A percentile compares a stretch with the other conserved stretches of the same genome.
These are phyloP conservation scores for Rhypophila decipiens DNA, from an alignment of 495 filamentous ascomycete species.

Conservation along the genomic window DNA sequence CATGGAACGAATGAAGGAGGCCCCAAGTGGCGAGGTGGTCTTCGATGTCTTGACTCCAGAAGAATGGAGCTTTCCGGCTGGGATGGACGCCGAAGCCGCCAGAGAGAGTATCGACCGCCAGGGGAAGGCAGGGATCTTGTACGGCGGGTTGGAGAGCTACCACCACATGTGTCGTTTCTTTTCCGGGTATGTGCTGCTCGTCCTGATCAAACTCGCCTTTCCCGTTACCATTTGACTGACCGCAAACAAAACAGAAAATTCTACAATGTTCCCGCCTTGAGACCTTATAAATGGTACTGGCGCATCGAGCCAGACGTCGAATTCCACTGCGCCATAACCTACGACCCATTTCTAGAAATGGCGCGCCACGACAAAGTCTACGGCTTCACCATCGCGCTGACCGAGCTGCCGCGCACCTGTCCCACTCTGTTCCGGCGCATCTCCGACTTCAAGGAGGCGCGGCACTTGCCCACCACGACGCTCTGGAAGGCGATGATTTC, in stretches of 20 bases:
- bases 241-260: constrained; percentile 64
- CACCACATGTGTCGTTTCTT: constrained; percentile 98
- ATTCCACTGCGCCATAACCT: constrained; percentile 47
- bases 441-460: constrained; percentile 35
- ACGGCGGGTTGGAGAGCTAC: constrained; percentile 98
- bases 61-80: constrained; percentile 91
- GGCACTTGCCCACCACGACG: constrained; percentile 22
- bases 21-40: constrained; percentile 75
- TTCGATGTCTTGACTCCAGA: constrained; percentile 65
- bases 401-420: constrained; percentile 44
- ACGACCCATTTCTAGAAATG: constrained; percentile 52
- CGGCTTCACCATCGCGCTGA: constrained; percentile 46
- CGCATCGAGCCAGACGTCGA: constrained; percentile 47
- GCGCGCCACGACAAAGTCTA: constrained; percentile 44
- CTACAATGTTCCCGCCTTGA: constrained; percentile 35
- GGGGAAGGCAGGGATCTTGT: constrained; percentile 85
- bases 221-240: too few species aligned
- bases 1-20: constrained; percentile 71
- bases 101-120: constrained; percentile 80
- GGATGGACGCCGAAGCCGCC: constrained; percentile 75
- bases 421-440: constrained; percentile 42
- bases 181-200: constrained; percentile 59
- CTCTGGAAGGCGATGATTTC: constrained; percentile 36
- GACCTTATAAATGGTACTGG: constrained; percentile 49
- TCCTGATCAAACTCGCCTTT: neutral